phyloP scores from a whole-genome alignment of 2,329 filamentous ascomycete genomes.

The Herpotrichia juniperi region DNA sequence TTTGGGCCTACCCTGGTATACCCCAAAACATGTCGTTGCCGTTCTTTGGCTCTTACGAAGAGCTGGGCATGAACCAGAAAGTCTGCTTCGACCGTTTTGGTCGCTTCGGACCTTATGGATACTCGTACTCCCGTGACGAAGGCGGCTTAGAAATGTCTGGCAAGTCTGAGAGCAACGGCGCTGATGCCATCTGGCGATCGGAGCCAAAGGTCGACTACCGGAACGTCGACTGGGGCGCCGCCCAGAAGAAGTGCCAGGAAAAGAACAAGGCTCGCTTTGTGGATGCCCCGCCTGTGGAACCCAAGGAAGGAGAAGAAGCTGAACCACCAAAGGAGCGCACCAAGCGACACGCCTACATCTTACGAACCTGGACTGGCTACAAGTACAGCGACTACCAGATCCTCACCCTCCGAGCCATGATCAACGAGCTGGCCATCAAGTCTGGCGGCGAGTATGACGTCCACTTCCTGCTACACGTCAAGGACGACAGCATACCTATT shows the following conservation, averaged over 20 bases:
- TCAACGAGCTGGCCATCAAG: constrained; percentile 79
- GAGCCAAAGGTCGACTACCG: constrained; percentile 55
- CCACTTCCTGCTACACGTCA: constrained; percentile 84
- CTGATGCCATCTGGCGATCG: constrained; percentile 56
- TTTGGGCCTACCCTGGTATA: constrained; percentile 67
- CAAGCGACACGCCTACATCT: constrained; percentile 77
- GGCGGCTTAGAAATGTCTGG: constrained; percentile 57
- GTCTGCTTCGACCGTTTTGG: constrained; percentile 59
- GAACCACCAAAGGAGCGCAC: constrained; percentile 48
- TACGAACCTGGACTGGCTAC: constrained; percentile 85
- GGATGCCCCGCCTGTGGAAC: constrained; percentile 28
- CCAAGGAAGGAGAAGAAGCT: constrained; percentile 29
- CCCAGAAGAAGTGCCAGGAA: constrained; percentile 54
- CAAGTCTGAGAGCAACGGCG: constrained; percentile 51
- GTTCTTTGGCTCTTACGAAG: constrained; percentile 56
- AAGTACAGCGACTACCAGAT: constrained; percentile 79
- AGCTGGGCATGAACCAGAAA: constrained; percentile 54
- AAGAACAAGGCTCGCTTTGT: constrained; percentile 57
- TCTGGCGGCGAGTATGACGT: constrained; percentile 88
- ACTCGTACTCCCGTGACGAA: constrained; percentile 53
- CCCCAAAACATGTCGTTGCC: constrained; percentile 56
- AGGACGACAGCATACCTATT: constrained; percentile 75
- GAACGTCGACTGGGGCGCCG: constrained; percentile 55
- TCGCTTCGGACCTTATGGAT: constrained; percentile 57
- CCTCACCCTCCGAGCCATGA: constrained; percentile 80